phyloP scores from a whole-genome alignment of 2,329 filamentous ascomycete genomes.

The Xenosphaeropsis pyriputrescens region DNA sequence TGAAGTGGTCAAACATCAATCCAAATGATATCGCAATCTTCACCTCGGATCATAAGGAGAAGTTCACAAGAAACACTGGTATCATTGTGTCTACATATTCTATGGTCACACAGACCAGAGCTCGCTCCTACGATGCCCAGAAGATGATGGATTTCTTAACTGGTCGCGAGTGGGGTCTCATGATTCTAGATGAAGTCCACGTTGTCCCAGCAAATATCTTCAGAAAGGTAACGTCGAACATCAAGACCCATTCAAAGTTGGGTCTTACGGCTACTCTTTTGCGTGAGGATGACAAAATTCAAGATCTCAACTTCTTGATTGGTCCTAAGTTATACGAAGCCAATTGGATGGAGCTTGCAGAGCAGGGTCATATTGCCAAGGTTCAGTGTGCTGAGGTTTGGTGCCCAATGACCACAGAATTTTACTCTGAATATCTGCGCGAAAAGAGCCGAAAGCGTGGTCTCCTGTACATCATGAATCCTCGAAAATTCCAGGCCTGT shows the following conservation, averaged over 20 bases:
- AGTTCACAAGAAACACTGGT: constrained; percentile 77
- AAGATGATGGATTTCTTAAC: constrained; percentile 97
- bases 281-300: constrained; percentile 96
- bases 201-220: constrained; percentile 97
- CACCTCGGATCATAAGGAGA: constrained; percentile 81
- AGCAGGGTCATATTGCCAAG: constrained; percentile 91
- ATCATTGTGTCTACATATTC: constrained; percentile 97
- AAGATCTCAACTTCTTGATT: constrained; percentile 92
- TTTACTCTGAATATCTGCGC: constrained; percentile 84
- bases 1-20: constrained; percentile 98
- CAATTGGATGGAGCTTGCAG: constrained; percentile 97
- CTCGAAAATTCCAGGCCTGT: constrained; percentile 89
- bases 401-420: constrained; percentile 98
- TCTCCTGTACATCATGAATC: constrained; percentile 91
- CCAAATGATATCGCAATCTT: constrained; percentile 90
- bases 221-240: constrained; percentile 78
- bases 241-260: constrained; percentile 91
- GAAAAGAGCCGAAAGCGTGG: constrained; percentile 51
- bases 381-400: constrained; percentile 98
- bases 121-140: constrained; percentile 79
- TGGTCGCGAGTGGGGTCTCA: constrained; percentile 85
- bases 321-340: constrained; percentile 96
- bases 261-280: constrained; percentile 88
- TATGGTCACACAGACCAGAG: constrained; percentile 90
- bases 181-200: constrained; percentile 95